These are phyloP conservation scores for Boletus sp. DNA, from an alignment of 768 basidiomycete species.

Conservation along the genomic window DNA sequence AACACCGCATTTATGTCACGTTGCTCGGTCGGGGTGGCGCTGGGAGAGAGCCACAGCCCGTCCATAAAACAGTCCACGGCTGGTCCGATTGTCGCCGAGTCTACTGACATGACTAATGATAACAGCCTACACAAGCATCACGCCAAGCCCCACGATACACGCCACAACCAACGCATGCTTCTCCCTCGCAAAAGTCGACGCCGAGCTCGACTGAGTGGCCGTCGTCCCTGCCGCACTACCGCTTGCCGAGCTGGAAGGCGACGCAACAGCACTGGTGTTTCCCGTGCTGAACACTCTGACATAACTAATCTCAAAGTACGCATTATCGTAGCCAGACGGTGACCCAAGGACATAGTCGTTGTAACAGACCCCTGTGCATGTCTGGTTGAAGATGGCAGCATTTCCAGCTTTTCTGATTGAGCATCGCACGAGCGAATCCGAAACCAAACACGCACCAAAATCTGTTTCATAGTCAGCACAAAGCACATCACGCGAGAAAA, in stretches of 20 bases:
- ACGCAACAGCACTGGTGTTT: constrained; percentile 28
- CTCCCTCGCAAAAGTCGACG: neutral
- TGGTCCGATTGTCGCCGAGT: neutral
- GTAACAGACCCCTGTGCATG: constrained; percentile 68
- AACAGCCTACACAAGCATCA: constrained; percentile 9
- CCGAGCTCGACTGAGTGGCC: constrained; percentile 11
- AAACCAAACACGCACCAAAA: constrained; percentile 21
- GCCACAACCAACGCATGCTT: constrained; percentile 4
- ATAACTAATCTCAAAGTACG: constrained; percentile 70
- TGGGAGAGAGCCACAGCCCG: neutral
- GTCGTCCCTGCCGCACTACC: constrained; percentile 15
- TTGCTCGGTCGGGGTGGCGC: too few relatives aligned
- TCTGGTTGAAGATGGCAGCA: constrained; percentile 50
- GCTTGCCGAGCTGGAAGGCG: constrained; percentile 19
- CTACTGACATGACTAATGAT: neutral
- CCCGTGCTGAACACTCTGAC: constrained; percentile 46
- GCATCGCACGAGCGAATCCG: constrained; percentile 13
- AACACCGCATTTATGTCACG: constrained; percentile 5
- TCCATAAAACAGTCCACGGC: neutral
- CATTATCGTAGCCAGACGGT: constrained; percentile 56
- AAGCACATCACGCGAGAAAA: too few relatives aligned
- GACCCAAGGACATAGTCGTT: constrained; percentile 64
- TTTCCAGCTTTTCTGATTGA: constrained; percentile 44
- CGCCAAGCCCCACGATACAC: constrained; percentile 14
- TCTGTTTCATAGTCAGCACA: constrained; percentile 24